Percentiles rank a stretch among this genome's conserved stretches.
These are phyloP conservation scores for Gleditsia sinensis DNA, from an alignment of 306 rosid genomes.

Conservation along the genomic window DNA sequence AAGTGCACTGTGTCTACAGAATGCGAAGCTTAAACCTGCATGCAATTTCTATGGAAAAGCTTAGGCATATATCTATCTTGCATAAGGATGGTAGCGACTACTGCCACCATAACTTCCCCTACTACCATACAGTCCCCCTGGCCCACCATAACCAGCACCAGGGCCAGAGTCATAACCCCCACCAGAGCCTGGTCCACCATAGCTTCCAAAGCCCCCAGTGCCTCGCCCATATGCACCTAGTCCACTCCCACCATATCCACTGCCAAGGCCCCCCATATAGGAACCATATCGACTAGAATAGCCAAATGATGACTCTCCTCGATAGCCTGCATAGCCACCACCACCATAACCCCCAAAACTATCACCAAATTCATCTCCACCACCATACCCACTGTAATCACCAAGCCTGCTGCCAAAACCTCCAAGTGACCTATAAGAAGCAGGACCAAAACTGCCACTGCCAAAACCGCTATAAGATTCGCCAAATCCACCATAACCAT, in stretches of 20 bases:
- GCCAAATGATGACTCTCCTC: slow-evolving; percentile 57
- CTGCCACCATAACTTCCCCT: slow-evolving; percentile 60
- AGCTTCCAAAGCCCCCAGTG: slow-evolving; percentile 49
- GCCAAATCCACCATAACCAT: slow-evolving; percentile 77
- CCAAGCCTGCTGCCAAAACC: slow-evolving; percentile 73
- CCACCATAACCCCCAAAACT: slow-evolving; percentile 56
- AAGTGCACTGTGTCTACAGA: slow-evolving; percentile 52
- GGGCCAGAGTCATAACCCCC: slow-evolving; percentile 49
- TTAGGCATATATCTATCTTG: slow-evolving; percentile 60
- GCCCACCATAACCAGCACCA: slow-evolving; percentile 51
- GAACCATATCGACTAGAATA: slow-evolving; percentile 60
- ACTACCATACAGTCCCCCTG: slow-evolving; percentile 53
- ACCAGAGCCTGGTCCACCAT: slow-evolving; percentile 53
- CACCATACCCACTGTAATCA: slow-evolving; percentile 65
- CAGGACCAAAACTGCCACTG: slow-evolving; percentile 70
- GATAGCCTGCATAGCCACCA: slow-evolving; percentile 45
- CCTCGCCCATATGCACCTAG: slow-evolving; percentile 59
- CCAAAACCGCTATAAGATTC: slow-evolving; percentile 83
- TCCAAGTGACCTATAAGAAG: slow-evolving; percentile 84
- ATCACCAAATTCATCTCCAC: slow-evolving; percentile 53
- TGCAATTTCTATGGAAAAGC: slow-evolving; percentile 51
- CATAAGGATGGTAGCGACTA: slow-evolving; percentile 62
- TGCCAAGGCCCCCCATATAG: slow-evolving; percentile 58
- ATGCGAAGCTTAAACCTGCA: slow-evolving; percentile 55
- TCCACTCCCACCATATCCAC: slow-evolving; percentile 54